Evolutionary conservation across 306 rosid genomes (phyloP), one percentile per base, ranked within the genome.

Genomic region (Hippophae tibetana): DNA sequence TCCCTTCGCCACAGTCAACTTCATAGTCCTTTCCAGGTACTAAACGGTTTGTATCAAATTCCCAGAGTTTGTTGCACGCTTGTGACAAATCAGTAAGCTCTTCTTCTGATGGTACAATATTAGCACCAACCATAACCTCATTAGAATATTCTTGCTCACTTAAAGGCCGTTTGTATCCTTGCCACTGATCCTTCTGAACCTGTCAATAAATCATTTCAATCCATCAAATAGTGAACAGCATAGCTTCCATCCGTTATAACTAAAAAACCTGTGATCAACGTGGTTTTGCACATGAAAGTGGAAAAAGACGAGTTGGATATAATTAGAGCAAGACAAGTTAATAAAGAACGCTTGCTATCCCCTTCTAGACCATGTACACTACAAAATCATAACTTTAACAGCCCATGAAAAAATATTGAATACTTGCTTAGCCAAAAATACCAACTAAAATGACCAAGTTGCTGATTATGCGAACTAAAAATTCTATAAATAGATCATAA

Each of bases 1-100:
- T 92, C 67, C 98, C 98, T 64, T 81, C 95, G 31, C 96, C 96
- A 57, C 95, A 87, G 74, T 92, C 93, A 69, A 92, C 85, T 83
- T 87, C 93, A 57, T 92, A 92, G 81, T 92, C 83, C 69, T 80
- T 87, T 57, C 87, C 83, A 49, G 96, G 93, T 62, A 69, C 70
- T 79, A 87, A 63, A 59, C 93, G 86, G 74, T 85, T 85, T 31
- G 65, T 72, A 75, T 92, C 98, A 55, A 92, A 84, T 51, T 92
- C 87, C 98, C 98, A 92, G 5, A 87, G 82, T 67, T 72, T 92
- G 41, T 70, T 76, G 72, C 98, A 92, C 13, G 96, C 98, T 53
- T 54, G 72, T 51, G 95, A 71, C 13, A 87, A 66, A 77, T 92
- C 89, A 68, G 73, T 60, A 51, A 92, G 93, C 79, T 92, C 95